A percentile compares a stretch with the other conserved stretches of the same genome.
These are phyloP conservation scores for Rhytidhysteron rufulum DNA, from an alignment of 2,329 filamentous ascomycete genomes.

Conservation along the genomic window DNA sequence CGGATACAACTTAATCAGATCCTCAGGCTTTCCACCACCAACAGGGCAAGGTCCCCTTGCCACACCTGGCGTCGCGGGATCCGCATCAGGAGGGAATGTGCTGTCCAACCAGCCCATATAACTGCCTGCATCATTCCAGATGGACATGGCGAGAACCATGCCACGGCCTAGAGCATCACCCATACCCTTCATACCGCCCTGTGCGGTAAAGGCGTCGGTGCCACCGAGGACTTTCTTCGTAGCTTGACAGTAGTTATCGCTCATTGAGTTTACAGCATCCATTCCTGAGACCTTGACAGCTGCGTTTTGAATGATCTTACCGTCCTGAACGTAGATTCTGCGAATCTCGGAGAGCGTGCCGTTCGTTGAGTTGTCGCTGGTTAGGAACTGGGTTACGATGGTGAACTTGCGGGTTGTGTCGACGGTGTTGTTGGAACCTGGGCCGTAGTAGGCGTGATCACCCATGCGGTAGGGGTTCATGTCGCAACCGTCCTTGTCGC, in stretches of 20 bases:
- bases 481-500: slow-evolving; percentile 63
- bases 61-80: background rate
- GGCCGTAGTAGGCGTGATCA: slow-evolving; percentile 56
- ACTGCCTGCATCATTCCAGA: slow-evolving; percentile 58
- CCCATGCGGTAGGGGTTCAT: slow-evolving; percentile 54
- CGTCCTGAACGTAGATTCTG: slow-evolving; percentile 44
- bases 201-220: slow-evolving; percentile 45
- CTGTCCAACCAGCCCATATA: slow-evolving; percentile 70
- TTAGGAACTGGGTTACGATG: slow-evolving; percentile 46
- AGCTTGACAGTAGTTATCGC: slow-evolving; percentile 50
- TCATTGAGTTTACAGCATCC: slow-evolving; percentile 47
- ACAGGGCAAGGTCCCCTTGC: slow-evolving; percentile 3
- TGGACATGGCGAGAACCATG: slow-evolving; percentile 60
- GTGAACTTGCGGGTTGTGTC: slow-evolving; percentile 34
- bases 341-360: slow-evolving; percentile 39
- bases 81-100: slow-evolving; percentile 46
- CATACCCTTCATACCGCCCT: slow-evolving; percentile 54
- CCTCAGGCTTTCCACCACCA: background rate
- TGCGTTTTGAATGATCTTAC: slow-evolving; percentile 42
- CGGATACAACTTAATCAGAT: slow-evolving; percentile 1
- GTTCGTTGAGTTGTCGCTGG: slow-evolving; percentile 23
- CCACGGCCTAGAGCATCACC: slow-evolving; percentile 49
- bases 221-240: slow-evolving; percentile 53
- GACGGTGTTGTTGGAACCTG: slow-evolving; percentile 45
- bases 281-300: slow-evolving; percentile 42